Evolutionary conservation across 192 early-diverging fungal species (phyloP), one percentile per base, ranked within the genome.

Genomic region (Phlyctochytrium planicorne): DNA sequence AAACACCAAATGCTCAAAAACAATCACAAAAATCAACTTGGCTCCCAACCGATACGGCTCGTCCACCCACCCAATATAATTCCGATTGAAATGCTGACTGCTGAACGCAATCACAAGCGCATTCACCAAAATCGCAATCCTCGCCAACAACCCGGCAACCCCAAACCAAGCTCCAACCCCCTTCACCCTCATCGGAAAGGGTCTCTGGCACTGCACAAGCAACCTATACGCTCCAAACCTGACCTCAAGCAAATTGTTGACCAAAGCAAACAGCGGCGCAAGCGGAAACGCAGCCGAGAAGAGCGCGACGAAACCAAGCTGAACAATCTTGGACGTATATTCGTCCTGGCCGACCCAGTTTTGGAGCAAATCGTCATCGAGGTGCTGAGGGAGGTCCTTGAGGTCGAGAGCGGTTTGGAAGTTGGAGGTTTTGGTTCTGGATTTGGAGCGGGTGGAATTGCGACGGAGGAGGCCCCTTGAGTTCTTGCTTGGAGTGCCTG

Each of bases 251-350:
- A 76, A 12, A 53, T 87, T 89, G 70, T 83, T 82, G 10, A 88
- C 4, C 60, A 82, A 71, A 20, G 89, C 86, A 70, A 91, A 80
- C 25, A 88, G 53, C 1, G 90, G 84, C 2, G 87, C 89, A 20
- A 92, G 73, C 12, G 91, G 91, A 63, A 89, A 90, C 0, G 87
- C 80, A 25, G 72, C 63, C 2, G 84, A 82, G 71, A 92, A 90
- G 36, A 91, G 65, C 6, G 80, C 74, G 52, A 91, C 79, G 75
- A 85, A 91, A 12, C 89, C 91, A 79, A 86, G 88, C 74, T 90
- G 85, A 25, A 88, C 70, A 3, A 89, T 82, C 68, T 69, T 62
- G 56, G 36, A 2, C 23, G 27, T 17, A 34, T 59, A 59, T 31
- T 67, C 53, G 53, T 16, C 16, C 17, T 29, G 14, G 4, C 31